Evolutionary conservation across 768 basidiomycete genomes (phyloP), one percentile per base, ranked within the genome.

Genomic region (Lentinula edodes): DNA sequence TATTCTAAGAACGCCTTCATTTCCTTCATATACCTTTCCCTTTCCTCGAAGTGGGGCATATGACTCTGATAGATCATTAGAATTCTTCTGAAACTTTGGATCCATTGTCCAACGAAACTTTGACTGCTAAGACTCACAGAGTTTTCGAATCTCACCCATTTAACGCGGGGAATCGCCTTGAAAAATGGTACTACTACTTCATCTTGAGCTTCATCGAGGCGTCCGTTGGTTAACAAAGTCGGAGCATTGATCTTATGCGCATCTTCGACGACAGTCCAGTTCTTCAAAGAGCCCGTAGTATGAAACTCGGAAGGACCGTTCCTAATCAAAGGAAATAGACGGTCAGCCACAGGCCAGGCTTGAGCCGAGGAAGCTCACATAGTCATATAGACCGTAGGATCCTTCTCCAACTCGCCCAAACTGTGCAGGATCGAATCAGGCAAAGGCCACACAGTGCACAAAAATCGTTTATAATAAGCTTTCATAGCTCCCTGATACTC

Each of bases 161-260:
- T 73, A 18, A 71, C 68, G 28, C 67, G 65, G 32, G 68, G 63
- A 13, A 76, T 70, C 16, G 64, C 61, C 35, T 60, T 50, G 54
- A 76, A 74, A 60, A 73, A 78, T 2, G 77, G 77, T 23, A 7
- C 52, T 5, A 71, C 48, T 16, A 69, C 71, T 8, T 67, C 66
- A 61, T 79, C 77, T 23, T 73, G 70, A 46, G 74, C 77, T 58
- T 71, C 70, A 56, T 80, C 81, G 58, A 75, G 68, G 10, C 61
- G 62, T 1, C 75, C 76, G 36, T 78, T 77, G 46, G 72, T 70
- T 7, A 77, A 48, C 10, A 75, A 67, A 4, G 71, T 75, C 5
- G 71, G 71, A 13, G 64, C 64, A 32, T 64, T 61, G 54, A 76
- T 73, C 15, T 63, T 57, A 50, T 68, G 68, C 16, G 71, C 42